Percentiles rank a stretch among this genome's conserved stretches.
Conservation (phyloP, 2,329 filamentous ascomycete species). For the Alternaria conjuncta region DNA sequence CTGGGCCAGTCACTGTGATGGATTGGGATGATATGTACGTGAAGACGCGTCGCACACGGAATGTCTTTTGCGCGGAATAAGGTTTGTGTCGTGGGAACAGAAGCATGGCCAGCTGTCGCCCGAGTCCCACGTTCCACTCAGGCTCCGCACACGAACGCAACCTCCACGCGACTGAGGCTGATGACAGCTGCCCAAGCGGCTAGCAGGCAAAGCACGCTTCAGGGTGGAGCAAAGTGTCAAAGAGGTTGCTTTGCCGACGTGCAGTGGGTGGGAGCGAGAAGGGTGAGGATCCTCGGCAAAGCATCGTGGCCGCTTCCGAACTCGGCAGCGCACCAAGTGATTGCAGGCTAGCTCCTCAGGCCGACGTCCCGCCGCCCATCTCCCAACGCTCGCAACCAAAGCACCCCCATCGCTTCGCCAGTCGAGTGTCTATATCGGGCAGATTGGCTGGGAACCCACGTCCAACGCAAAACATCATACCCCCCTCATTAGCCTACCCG, state of each 20-base stretch:
- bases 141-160: not conserved
- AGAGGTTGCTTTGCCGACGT: not conserved
- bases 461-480: conserved; percentile 22
- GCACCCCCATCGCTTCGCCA: not conserved
- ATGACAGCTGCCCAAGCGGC: conserved; percentile 1
- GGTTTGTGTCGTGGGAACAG: conserved; percentile 17
- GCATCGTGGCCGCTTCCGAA: conserved; percentile 3
- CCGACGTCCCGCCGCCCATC: conserved; percentile 8
- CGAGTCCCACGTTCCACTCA: conserved; percentile 24
- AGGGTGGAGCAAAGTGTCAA: conserved; percentile 1
- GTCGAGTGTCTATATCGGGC: conserved; percentile 11
- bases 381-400: conserved; percentile 17
- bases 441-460: conserved; percentile 16
- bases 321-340: not conserved
- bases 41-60: conserved; percentile 1
- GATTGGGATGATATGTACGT: not conserved
- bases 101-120: conserved; percentile 16
- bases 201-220: not conserved
- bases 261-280: not conserved
- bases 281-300: conserved; percentile 12
- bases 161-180: not conserved
- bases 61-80: conserved; percentile 14
- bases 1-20: not conserved
- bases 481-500: conserved; percentile 27
- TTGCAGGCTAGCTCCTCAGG: conserved; percentile 10